Conservation (phyloP, 2,329 filamentous ascomycete species). For the Pestalotiopsis sp. region DNA sequence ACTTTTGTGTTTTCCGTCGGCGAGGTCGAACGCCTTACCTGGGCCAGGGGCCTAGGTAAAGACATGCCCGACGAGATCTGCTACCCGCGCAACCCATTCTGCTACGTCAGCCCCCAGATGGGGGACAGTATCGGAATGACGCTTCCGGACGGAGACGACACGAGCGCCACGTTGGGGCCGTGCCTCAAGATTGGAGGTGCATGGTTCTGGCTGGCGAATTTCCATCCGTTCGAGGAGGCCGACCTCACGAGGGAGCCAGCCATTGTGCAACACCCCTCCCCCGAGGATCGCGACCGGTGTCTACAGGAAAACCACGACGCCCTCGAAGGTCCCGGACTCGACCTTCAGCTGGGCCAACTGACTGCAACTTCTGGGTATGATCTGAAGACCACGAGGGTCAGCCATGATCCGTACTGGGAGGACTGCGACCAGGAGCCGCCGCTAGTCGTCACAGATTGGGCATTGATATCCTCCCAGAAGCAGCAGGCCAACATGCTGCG, state of each 20-base stretch:
- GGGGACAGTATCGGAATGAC: slow-evolving; percentile 46
- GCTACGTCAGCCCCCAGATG: slow-evolving; percentile 45
- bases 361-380: slow-evolving; percentile 44
- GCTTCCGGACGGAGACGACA: slow-evolving; percentile 32
- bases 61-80: slow-evolving; percentile 44
- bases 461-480: slow-evolving; percentile 37
- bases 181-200: slow-evolving; percentile 39
- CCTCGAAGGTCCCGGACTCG: slow-evolving; percentile 25
- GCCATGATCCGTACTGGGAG: slow-evolving; percentile 48
- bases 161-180: slow-evolving; percentile 45
- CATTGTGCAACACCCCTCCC: slow-evolving; percentile 43
- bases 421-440: slow-evolving; percentile 41
- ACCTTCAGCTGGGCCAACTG: slow-evolving; percentile 38
- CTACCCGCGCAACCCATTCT: slow-evolving; percentile 43
- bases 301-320: slow-evolving; percentile 38
- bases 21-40: slow-evolving; percentile 38
- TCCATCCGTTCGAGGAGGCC: slow-evolving; percentile 45
- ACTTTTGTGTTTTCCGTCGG: slow-evolving; percentile 42
- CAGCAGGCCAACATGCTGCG: slow-evolving; percentile 43
- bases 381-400: slow-evolving; percentile 44
- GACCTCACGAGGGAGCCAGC: slow-evolving; percentile 30
- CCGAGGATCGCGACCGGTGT: slow-evolving; percentile 40
- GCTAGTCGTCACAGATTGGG: slow-evolving; percentile 47
- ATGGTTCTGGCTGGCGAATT: slow-evolving; percentile 45
- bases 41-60: slow-evolving; percentile 41